Conservation (phyloP, 306 rosid species). For the Urtica urens region DNA sequence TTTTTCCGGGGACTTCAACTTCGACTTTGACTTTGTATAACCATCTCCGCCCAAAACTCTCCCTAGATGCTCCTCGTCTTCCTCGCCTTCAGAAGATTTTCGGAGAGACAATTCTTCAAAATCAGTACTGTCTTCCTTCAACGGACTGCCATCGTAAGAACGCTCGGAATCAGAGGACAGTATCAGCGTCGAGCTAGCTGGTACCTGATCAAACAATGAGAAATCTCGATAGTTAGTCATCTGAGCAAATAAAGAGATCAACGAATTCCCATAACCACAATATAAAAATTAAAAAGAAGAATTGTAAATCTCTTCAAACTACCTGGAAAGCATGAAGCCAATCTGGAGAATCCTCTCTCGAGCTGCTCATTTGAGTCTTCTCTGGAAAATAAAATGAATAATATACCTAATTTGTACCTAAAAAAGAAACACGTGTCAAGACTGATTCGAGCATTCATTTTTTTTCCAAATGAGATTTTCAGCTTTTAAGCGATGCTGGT, state of each 20-base stretch:
- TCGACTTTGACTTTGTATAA: conserved; percentile 21
- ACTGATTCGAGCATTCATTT: no score
- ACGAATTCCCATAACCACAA: neutral
- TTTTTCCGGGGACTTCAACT: conserved; percentile 17
- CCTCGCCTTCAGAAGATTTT: conserved; percentile 19
- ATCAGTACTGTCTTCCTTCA: conserved; percentile 20
- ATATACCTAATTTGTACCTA: no score
- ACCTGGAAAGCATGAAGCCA: conserved; percentile 85
- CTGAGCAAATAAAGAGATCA: neutral
- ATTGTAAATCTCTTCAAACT: neutral
- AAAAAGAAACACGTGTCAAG: no score
- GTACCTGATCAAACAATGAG: conserved; percentile 38
- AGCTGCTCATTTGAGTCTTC: conserved; percentile 65
- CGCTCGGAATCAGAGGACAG: conserved; percentile 57
- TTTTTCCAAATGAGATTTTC: no score
- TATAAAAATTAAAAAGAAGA: no score
- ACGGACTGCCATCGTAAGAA: conserved; percentile 22
- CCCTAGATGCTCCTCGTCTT: conserved; percentile 16
- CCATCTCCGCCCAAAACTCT: conserved; percentile 15
- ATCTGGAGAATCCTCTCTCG: conserved; percentile 81
- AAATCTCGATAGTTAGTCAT: conserved; percentile 3
- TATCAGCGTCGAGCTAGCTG: conserved; percentile 29
- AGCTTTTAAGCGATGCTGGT: neutral
- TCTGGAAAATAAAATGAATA: no score
- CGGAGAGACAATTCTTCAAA: conserved; percentile 25